Percentiles rank a stretch among this genome's conserved stretches.
Evolutionary conservation across 352 stramenopile species (phyloP).

Genomic region (Globisporangium uncinulatum): DNA sequence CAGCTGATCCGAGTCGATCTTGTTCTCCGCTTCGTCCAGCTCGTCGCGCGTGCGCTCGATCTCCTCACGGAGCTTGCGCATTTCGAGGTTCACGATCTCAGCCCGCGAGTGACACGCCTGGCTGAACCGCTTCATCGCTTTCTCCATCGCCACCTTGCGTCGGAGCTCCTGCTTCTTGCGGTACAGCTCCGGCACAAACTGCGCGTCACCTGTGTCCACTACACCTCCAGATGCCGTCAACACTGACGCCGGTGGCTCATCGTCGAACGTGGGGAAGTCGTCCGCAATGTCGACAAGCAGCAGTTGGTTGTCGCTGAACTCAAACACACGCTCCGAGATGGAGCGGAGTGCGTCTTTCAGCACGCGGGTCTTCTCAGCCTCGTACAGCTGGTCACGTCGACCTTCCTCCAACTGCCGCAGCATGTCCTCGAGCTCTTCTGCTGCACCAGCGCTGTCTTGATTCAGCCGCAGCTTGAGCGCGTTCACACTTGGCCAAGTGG

Average conservation of each 20-base stretch:
- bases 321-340: conserved; percentile 48
- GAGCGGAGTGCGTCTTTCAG: conserved; percentile 48
- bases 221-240: conserved; percentile 8
- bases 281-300: conserved; percentile 49
- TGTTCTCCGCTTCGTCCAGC: conserved; percentile 60
- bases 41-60: conserved; percentile 41
- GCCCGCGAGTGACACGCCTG: conserved; percentile 55
- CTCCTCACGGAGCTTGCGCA: conserved; percentile 42
- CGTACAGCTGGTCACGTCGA: conserved; percentile 59
- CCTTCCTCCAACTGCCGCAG: conserved; percentile 58
- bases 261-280: conserved; percentile 25
- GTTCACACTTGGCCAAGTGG: conserved; percentile 33
- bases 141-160: conserved; percentile 66
- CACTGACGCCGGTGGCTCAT: conserved; percentile 2
- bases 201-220: conserved; percentile 17
- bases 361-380: conserved; percentile 41
- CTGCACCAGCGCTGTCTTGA: conserved; percentile 59
- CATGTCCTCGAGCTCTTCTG: conserved; percentile 62
- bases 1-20: conserved; percentile 64
- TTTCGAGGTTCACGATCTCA: conserved; percentile 51
- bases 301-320: conserved; percentile 40
- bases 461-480: conserved; percentile 64
- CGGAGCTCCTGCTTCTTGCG: conserved; percentile 70
- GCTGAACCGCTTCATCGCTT: conserved; percentile 62
- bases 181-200: conserved; percentile 49